Base-by-base conservation (phyloP, 1,139 yeast species). In the Diutina catenulata region DNA sequence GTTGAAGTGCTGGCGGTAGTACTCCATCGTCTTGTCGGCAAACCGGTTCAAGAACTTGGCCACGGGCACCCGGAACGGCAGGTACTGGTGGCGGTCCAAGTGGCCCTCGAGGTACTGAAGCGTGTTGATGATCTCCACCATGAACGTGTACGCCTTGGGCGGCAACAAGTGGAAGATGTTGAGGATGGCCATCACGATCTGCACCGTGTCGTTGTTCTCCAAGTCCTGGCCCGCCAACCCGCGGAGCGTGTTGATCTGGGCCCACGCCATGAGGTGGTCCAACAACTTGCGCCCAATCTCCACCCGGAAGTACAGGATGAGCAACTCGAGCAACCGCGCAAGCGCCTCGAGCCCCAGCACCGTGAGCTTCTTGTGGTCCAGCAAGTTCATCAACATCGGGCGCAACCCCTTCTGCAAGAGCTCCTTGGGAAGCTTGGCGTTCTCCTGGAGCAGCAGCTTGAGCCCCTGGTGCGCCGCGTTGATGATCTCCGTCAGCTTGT, bases 251-350 rank as follows among this genome's bases (percentile, higher is more conserved):
- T 74, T 73, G 6, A 94, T 86, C 47, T 86, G 93, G 0, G 97
- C 95, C 95, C 96, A 88, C 0, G 96, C 95, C 72, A 80, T 83
- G 47, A 91, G 64, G 57, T 93, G 98, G 50, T 93, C 98, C 23
- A 93, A 68, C 40, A 93, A 64, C 51, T 93, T 93, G 41, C 88
- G 73, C 25, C 99, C 99, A 47, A 93, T 91, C 56, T 93, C 99
- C 18, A 91, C 96, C 53, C 94, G 81, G 64, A 93, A 93, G 51
- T 93, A 91, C 2, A 94, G 84, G 28, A 91, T 87, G 47, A 93
- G 66, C 20, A 93, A 64, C 51, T 91, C 96, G 39, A 93, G 65
- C 25, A 93, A 65, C 38, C 94, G 68, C 1, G 96, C 94, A 26
- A 93, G 64, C 0, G 97, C 96, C 51, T 88, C 95, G 20, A 93